Base-by-base conservation (phyloP, 345 rosid species). In the Dimocarpus longan region DNA sequence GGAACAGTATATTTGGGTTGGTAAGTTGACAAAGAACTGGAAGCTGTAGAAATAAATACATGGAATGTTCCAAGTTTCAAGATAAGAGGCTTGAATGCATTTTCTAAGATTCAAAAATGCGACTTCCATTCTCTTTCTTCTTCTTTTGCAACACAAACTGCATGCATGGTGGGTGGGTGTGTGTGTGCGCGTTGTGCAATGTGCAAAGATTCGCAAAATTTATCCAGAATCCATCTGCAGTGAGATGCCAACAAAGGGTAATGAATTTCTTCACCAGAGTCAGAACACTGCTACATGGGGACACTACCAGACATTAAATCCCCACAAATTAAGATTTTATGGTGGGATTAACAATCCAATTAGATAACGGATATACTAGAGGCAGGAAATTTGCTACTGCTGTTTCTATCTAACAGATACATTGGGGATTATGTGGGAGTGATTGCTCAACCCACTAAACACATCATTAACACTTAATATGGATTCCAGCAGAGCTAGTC, bases 61-160 rank as follows among this genome's bases (percentile, higher is more conserved):
- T 50, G 46, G 64, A 79, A 68, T 62, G 73, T 73, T 72, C 16
- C 4, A 37, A 78, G 57, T n/a, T 67, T 52, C 42, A 75, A 44
- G 32, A 69, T 44, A 37, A 70, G 37, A 50, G 75, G 65, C 73
- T 65, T 65, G 74, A 68, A 75, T 22, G 52, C 76, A 74, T 68
- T 67, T 57, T 50, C 19, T 21, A 77, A 60, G 83, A 79, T 84
- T 74, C 63, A 80, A 74, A 73, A 24, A 42, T 69, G 79, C 59
- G 44, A 70, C 46, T 80, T 84, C 85, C 90, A 79, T 79, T 70
- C 79, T 50, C 64, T 78, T 16, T 32, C 54, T 40, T 73, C 54
- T 44, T 76, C 65, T 50, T 69, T 82, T 78, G 82, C 82, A 72
- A 56, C 79, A 79, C 10, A 82, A 75, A 81, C 81, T 81, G 82